Percentiles rank a stretch among this genome's conserved stretches.
Evolutionary conservation across 306 rosid species (phyloP).

Genomic region (Mucuna pruriens): DNA sequence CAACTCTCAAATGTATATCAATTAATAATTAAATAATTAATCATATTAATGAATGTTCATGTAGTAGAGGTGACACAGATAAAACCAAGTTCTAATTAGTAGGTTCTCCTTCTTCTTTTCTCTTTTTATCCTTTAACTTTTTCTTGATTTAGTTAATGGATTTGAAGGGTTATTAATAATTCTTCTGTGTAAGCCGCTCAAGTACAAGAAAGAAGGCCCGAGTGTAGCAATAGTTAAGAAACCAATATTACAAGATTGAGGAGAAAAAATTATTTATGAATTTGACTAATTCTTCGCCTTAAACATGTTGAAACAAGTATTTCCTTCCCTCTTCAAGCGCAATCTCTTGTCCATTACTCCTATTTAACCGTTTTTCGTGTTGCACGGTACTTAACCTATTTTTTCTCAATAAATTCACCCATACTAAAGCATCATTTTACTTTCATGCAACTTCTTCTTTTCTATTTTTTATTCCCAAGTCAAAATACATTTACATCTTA

Average conservation of each 20-base stretch:
- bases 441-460: background rate
- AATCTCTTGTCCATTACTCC: conserved; percentile 14
- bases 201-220: conserved; percentile 35
- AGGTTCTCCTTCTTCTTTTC: background rate
- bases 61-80: background rate
- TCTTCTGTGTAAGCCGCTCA: conserved; percentile 20
- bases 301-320: background rate
- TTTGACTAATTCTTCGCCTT: conserved; percentile 35
- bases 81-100: background rate
- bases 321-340: background rate
- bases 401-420: background rate
- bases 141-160: conserved; percentile 20
- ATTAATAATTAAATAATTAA: too few species aligned
- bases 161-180: conserved; percentile 30
- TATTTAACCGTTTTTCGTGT: background rate
- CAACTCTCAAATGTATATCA: background rate
- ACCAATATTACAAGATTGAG: background rate
- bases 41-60: too few species aligned
- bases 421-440: background rate
- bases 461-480: too few species aligned
- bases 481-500: too few species aligned
- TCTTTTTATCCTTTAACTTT: background rate
- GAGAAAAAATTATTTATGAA: background rate
- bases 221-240: conserved; percentile 25
- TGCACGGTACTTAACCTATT: conserved; percentile 11